A percentile compares a stretch with the other conserved stretches of the same genome.
Conservation (phyloP, 208 protist species). For the Phytomonas francai region DNA sequence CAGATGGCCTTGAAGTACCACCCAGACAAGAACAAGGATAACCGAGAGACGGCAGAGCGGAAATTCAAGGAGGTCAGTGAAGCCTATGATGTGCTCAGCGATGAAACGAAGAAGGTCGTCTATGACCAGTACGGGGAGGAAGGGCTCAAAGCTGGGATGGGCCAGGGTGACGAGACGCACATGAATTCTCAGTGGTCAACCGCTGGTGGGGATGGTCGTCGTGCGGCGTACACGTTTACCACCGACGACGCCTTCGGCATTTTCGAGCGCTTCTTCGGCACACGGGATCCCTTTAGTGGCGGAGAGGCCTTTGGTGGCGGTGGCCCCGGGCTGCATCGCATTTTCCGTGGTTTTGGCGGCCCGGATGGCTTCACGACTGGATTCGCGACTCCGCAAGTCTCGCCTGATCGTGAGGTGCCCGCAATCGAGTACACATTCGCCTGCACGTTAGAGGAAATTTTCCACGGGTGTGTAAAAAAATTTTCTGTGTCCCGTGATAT, state of each 20-base stretch:
- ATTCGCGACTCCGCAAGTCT: slow-evolving; percentile 86
- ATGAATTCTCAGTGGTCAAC: slow-evolving; percentile 28
- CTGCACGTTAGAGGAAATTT: slow-evolving; percentile 96
- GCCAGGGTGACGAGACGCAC: slow-evolving; percentile 28
- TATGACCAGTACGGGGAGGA: slow-evolving; percentile 98
- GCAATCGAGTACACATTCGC: slow-evolving; percentile 88
- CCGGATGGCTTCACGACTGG: slow-evolving; percentile 55
- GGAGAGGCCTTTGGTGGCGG: slow-evolving; percentile 85
- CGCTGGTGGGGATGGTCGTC: slow-evolving; percentile 44
- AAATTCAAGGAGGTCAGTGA: slow-evolving; percentile 92
- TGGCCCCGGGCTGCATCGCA: slow-evolving; percentile 65
- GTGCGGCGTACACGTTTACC: slow-evolving; percentile 53
- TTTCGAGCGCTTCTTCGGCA: slow-evolving; percentile 76
- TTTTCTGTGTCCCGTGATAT: slow-evolving; percentile 86
- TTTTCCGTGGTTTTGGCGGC: slow-evolving; percentile 79
- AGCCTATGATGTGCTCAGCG: slow-evolving; percentile 97
- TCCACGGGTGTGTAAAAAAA: slow-evolving; percentile 94
- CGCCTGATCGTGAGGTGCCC: slow-evolving; percentile 63
- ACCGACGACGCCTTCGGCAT: slow-evolving; percentile 82
- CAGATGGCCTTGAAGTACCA: slow-evolving; percentile 90
- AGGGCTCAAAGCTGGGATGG: slow-evolving; percentile 87
- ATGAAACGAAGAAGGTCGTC: slow-evolving; percentile 93
- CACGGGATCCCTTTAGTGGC: slow-evolving; percentile 77
- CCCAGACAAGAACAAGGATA: slow-evolving; percentile 88
- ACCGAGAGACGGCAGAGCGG: slow-evolving; percentile 76